These are phyloP conservation scores for Fusarium mexicanum DNA, from an alignment of 2,329 filamentous ascomycete genomes.

Conservation along the genomic window DNA sequence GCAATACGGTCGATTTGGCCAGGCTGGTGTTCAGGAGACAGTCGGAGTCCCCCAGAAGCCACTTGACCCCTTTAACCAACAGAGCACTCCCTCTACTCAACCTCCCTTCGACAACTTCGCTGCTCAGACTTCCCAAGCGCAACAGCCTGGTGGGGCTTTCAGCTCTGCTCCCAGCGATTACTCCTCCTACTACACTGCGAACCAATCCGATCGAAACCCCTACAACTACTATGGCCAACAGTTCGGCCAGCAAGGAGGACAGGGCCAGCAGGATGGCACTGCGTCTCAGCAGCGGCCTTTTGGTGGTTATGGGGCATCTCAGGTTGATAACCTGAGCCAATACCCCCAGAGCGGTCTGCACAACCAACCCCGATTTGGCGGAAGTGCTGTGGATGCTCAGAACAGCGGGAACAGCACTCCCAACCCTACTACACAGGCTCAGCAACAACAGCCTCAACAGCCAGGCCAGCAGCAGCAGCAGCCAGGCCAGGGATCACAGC, in stretches of 20 bases:
- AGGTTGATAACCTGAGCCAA: slow-evolving; percentile 70
- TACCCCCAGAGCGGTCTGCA: slow-evolving; percentile 77
- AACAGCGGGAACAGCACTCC: slow-evolving; percentile 92
- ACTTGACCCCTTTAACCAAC: slow-evolving; percentile 87
- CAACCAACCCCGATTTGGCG: slow-evolving; percentile 68
- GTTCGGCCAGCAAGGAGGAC: slow-evolving; percentile 65
- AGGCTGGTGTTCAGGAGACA: slow-evolving; percentile 68
- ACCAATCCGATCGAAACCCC: slow-evolving; percentile 74
- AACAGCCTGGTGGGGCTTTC: slow-evolving; percentile 71
- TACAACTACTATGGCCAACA: slow-evolving; percentile 83
- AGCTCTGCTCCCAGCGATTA: slow-evolving; percentile 83
- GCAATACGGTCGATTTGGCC: slow-evolving; percentile 77
- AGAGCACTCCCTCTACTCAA: slow-evolving; percentile 62
- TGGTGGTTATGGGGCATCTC: slow-evolving; percentile 76
- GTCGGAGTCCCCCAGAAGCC: slow-evolving; percentile 75
- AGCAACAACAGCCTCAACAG: slow-evolving; percentile 57
- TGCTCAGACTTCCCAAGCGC: slow-evolving; percentile 67
- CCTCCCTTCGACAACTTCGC: slow-evolving; percentile 71
- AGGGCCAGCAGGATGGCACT: slow-evolving; percentile 78
- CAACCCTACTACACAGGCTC: slow-evolving; percentile 74
- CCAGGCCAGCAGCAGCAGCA: slow-evolving; percentile 59
- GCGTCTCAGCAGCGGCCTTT: slow-evolving; percentile 78
- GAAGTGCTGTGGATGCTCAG: slow-evolving; percentile 71
- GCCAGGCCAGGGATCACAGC: slow-evolving; percentile 55
- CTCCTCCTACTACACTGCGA: slow-evolving; percentile 85